Percentiles rank a stretch among this genome's conserved stretches.
Conservation (phyloP, 306 rosid genomes). For the Calophaca sinica region DNA sequence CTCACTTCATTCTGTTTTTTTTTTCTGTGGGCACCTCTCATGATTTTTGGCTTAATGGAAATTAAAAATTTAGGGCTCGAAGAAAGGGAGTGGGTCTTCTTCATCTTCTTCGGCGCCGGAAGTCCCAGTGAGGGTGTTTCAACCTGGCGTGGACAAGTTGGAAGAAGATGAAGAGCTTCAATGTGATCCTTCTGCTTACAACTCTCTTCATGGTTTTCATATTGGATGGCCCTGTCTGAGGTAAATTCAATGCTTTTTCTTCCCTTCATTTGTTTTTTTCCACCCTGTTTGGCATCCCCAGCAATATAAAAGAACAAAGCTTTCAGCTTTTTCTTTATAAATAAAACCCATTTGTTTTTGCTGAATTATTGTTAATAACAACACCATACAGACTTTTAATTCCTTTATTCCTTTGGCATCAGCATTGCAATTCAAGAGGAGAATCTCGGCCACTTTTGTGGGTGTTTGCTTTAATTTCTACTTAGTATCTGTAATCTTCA, state of each 20-base stretch:
- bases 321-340: neutral
- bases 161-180: slow-evolving; percentile 99
- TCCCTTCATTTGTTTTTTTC: no score
- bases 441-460: neutral
- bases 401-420: slow-evolving; percentile 34
- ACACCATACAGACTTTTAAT: slow-evolving; percentile 1
- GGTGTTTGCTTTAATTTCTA: slow-evolving; percentile 13
- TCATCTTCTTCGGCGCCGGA: slow-evolving; percentile 67
- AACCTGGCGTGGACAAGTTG: slow-evolving; percentile 92
- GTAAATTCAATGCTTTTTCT: slow-evolving; percentile 41
- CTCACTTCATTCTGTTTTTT: neutral
- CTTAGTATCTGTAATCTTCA: neutral
- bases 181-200: slow-evolving; percentile 92
- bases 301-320: neutral
- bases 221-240: slow-evolving; percentile 96
- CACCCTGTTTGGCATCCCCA: neutral
- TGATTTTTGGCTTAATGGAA: neutral
- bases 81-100: slow-evolving; percentile 71
- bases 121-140: slow-evolving; percentile 83
- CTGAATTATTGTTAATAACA: neutral
- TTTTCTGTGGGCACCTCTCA: neutral
- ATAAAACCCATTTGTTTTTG: neutral
- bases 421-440: slow-evolving; percentile 15
- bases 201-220: slow-evolving; percentile 88
- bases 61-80: slow-evolving; percentile 51